Percentiles rank a stretch among this genome's conserved stretches.
phyloP scores from a whole-genome alignment of 495 filamentous ascomycete species.

The Xanthoparmelia taractica region DNA sequence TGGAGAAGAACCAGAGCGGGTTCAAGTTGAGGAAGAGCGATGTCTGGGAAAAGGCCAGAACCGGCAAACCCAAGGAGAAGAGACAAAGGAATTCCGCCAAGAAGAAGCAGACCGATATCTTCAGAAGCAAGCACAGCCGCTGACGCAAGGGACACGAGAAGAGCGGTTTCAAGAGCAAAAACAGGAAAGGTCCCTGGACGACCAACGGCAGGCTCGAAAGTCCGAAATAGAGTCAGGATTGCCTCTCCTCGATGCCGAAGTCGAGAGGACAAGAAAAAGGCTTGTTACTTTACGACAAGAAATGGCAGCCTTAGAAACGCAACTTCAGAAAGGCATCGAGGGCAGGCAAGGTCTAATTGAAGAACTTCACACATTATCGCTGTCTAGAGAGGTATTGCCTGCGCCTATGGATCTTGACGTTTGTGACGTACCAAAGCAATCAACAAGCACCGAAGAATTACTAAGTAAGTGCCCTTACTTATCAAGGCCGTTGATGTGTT shows the following conservation, averaged over 20 bases:
- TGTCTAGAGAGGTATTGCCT: slow-evolving; percentile 6
- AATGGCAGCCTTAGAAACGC: slow-evolving; percentile 50
- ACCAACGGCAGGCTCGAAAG: slow-evolving; percentile 34
- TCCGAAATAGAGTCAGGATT: slow-evolving; percentile 51
- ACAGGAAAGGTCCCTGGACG: background rate
- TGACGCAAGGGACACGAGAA: background rate
- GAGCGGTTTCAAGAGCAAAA: slow-evolving; percentile 2
- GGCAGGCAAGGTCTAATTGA: slow-evolving; percentile 30
- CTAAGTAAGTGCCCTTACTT: slow-evolving; percentile 13
- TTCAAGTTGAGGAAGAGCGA: slow-evolving; percentile 1
- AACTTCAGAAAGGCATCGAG: slow-evolving; percentile 45
- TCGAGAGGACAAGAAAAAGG: slow-evolving; percentile 40
- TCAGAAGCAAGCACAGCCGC: background rate
- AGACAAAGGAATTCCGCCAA: background rate
- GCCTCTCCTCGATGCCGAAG: slow-evolving; percentile 49
- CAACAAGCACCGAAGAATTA: background rate
- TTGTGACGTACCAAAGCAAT: slow-evolving; percentile 32
- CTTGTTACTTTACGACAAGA: slow-evolving; percentile 50
- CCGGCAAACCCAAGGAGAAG: background rate
- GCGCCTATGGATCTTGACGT: background rate
- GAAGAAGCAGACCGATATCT: background rate
- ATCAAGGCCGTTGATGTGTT: slow-evolving; percentile 4
- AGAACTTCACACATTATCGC: slow-evolving; percentile 24
- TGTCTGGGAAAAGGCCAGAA: background rate
- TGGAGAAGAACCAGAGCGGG: background rate